Percentiles rank a stretch among this genome's conserved stretches.
Evolutionary conservation across 176 grass and related monocot genomes (phyloP).

Genomic region (Miscanthus lutarioriparius): DNA sequence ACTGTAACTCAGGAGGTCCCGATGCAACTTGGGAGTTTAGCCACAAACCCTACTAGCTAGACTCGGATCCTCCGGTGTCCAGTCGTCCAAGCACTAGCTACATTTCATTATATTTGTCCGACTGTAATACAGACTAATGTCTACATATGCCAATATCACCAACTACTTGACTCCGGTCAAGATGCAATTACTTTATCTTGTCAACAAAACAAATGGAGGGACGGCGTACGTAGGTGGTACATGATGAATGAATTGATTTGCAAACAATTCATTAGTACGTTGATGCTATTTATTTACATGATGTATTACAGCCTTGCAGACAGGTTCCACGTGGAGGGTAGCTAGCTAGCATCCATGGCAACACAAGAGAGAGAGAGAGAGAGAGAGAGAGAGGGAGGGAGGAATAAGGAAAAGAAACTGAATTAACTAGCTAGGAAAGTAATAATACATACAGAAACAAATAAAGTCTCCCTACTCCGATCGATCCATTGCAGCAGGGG

Average conservation of each 20-base stretch:
- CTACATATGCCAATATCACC: background rate
- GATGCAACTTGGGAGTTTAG: too few species aligned
- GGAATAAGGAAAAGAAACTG: background rate
- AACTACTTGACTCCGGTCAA: background rate
- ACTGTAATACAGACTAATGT: too few species aligned
- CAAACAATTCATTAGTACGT: background rate
- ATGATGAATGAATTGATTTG: background rate
- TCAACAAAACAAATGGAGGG: conserved; percentile 14
- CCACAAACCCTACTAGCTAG: too few species aligned
- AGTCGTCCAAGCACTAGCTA: too few species aligned
- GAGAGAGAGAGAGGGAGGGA: too few species aligned
- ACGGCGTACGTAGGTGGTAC: background rate
- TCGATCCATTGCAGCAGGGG: background rate
- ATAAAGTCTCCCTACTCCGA: background rate
- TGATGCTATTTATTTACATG: background rate
- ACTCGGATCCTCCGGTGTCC: too few species aligned
- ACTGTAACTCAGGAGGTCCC: too few species aligned
- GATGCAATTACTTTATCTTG: background rate
- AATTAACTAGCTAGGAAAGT: background rate
- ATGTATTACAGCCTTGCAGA: background rate
- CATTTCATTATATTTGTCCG: too few species aligned
- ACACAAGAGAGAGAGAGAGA: background rate
- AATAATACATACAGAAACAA: background rate
- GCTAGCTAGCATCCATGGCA: background rate
- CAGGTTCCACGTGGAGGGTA: conserved; percentile 37